Evolutionary conservation across 768 basidiomycete genomes (phyloP).

Genomic region (Phylloporus sp.): DNA sequence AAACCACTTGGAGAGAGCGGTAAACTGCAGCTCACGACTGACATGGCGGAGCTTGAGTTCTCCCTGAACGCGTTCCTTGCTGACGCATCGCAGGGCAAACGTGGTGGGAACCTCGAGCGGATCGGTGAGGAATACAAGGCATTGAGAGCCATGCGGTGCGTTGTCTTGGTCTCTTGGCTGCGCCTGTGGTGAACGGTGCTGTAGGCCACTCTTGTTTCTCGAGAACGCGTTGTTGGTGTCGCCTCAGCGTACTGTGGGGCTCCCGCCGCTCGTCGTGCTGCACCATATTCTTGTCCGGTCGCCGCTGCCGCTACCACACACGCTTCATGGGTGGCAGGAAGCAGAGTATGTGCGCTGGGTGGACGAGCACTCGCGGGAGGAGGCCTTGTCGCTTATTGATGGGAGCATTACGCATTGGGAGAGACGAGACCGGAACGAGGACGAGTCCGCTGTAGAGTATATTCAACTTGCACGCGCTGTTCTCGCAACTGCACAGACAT

Average conservation of each 20-base stretch:
- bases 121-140: constrained; percentile 87
- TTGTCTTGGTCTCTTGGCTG: constrained; percentile 3
- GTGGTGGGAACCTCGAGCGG: constrained; percentile 63
- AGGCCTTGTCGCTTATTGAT: constrained; percentile 78
- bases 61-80: constrained; percentile 76
- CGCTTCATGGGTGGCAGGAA: constrained; percentile 90
- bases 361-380: constrained; percentile 81
- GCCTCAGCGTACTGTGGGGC: constrained; percentile 62
- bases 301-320: constrained; percentile 81
- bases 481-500: constrained; percentile 39
- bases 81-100: constrained; percentile 53
- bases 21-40: constrained; percentile 89
- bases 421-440: constrained; percentile 58
- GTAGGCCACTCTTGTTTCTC: constrained; percentile 84
- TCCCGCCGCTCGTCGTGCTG: constrained; percentile 85
- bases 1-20: constrained; percentile 89
- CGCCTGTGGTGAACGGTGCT: background rate
- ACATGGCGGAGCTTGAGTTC: constrained; percentile 97
- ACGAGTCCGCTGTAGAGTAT: constrained; percentile 54
- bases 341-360: constrained; percentile 96
- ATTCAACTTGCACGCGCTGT: constrained; percentile 66
- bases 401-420: constrained; percentile 78
- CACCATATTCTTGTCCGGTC: constrained; percentile 92
- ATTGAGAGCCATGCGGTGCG: constrained; percentile 82
- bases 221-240: constrained; percentile 70